Evolutionary conservation across 2,329 filamentous ascomycete species (phyloP).

Genomic region (Fusarium caatingaense): DNA sequence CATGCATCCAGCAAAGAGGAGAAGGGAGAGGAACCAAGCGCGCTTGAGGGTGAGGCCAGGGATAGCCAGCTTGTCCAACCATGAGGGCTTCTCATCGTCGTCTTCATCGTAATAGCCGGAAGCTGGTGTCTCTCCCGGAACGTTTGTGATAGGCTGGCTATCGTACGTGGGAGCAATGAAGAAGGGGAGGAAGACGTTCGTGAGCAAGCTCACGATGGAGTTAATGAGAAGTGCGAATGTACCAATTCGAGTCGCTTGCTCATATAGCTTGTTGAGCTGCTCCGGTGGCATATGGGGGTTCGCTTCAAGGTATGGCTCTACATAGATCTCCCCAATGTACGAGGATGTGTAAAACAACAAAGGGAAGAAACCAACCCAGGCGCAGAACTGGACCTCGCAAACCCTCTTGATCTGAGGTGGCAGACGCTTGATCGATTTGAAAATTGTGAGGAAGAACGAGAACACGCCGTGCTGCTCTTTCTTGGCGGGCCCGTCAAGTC

Average conservation of each 20-base stretch:
- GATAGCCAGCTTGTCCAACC: slow-evolving; percentile 75
- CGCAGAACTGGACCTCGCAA: slow-evolving; percentile 84
- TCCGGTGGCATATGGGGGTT: slow-evolving; percentile 82
- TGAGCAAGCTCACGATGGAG: slow-evolving; percentile 82
- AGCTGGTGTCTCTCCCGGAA: slow-evolving; percentile 49
- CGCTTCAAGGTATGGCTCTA: slow-evolving; percentile 80
- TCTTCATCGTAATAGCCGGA: slow-evolving; percentile 48
- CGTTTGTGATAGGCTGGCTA: slow-evolving; percentile 51
- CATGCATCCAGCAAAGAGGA: slow-evolving; percentile 87
- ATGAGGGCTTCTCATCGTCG: slow-evolving; percentile 52
- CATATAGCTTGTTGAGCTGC: slow-evolving; percentile 84
- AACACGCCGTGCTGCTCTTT: slow-evolving; percentile 73
- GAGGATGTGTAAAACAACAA: slow-evolving; percentile 96
- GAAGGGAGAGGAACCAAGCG: slow-evolving; percentile 85
- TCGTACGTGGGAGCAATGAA: slow-evolving; percentile 86
- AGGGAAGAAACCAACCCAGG: slow-evolving; percentile 96
- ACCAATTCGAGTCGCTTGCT: slow-evolving; percentile 85
- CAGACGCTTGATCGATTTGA: slow-evolving; percentile 79
- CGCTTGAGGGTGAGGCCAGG: slow-evolving; percentile 87
- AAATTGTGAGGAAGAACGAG: slow-evolving; percentile 82
- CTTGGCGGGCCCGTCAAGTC: slow-evolving; percentile 72
- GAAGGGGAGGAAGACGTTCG: slow-evolving; percentile 86
- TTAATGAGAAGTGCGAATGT: slow-evolving; percentile 92
- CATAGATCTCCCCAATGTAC: slow-evolving; percentile 93
- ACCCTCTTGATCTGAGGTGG: slow-evolving; percentile 86